Evolutionary conservation across 352 stramenopile genomes (phyloP), one percentile per base, ranked within the genome.

Genomic region (Phytophthora chlamydospora): DNA sequence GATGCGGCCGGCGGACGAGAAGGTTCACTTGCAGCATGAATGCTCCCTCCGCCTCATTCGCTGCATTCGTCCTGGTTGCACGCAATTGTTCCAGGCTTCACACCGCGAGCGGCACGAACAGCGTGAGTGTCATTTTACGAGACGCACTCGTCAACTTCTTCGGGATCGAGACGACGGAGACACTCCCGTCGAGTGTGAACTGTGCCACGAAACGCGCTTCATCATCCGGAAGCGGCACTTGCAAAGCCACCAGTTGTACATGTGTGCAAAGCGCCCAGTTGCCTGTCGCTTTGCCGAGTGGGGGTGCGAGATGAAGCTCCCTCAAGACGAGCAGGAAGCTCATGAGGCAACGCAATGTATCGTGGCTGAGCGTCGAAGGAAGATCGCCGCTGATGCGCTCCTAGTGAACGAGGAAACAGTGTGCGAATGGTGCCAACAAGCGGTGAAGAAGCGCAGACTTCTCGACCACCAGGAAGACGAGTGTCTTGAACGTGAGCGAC

Each of bases 401-500:
- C 58, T 61, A 6, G 75, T 89, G 31, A 91, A 91, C 35, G 75
- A 89, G 29, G 45, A 78, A 34, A 76, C 58, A 11, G 41, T 60
- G 13, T 91, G 85, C 38, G 85, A 91, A 14, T 93, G 85, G 85
- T 91, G 84, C 36, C 51, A 77, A 13, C 59, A 80, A 45, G 52
- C 7, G 6, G 77, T 91, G 6, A 85, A 86, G 44, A 90, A 93
- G 64, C 79, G 82, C 0, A 71, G 80, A 11, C 41, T 93, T 16
- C 62, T 89, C 3, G 77, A 91, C 47, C 85, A 93, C 62, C 83
- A 93, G 47, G 82, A 93, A 72, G 80, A 93, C n/a, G 75, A 86
- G 32, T 93, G 85, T 42, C 56, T 56, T 6, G 73, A 80, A 53
- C 78, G 85, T 4, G 84, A 93, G 56, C 80, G 82, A 3, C 82